Evolutionary conservation across 2,329 filamentous ascomycete species (phyloP).

Genomic region (Venturia effusa): DNA sequence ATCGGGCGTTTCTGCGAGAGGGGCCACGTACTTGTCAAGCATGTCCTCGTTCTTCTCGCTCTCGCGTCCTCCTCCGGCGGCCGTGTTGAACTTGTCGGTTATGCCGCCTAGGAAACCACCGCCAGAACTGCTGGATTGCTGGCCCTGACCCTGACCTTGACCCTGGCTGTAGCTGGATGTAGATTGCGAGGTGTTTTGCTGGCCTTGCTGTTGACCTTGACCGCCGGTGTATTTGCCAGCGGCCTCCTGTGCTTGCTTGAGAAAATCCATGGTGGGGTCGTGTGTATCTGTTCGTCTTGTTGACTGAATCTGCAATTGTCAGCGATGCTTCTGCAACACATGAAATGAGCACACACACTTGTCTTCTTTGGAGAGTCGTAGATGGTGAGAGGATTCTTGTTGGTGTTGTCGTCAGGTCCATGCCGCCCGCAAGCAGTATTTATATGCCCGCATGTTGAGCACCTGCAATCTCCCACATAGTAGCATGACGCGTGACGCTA

Average conservation of each 20-base stretch:
- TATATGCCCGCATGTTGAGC: neutral
- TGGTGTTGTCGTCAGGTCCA: neutral
- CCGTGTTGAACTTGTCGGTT: constrained; percentile 58
- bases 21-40: constrained; percentile 57
- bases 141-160: neutral
- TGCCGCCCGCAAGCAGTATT: neutral
- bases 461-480: neutral
- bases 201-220: neutral
- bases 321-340: neutral
- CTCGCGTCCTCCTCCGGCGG: constrained; percentile 60
- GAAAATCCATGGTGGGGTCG: constrained; percentile 7
- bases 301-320: neutral
- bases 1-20: neutral
- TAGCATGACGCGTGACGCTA: neutral
- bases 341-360: neutral
- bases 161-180: neutral
- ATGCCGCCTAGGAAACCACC: constrained; percentile 47
- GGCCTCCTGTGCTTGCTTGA: constrained; percentile 8
- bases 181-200: neutral
- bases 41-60: constrained; percentile 73
- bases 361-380: neutral
- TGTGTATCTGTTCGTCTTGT: neutral
- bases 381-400: neutral
- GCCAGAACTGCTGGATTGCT: constrained; percentile 15
- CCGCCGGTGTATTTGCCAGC: constrained; percentile 3